Percentiles rank a stretch among this genome's conserved stretches.
phyloP scores from a whole-genome alignment of 2,329 filamentous ascomycete species.

The Cercospora beticola region DNA sequence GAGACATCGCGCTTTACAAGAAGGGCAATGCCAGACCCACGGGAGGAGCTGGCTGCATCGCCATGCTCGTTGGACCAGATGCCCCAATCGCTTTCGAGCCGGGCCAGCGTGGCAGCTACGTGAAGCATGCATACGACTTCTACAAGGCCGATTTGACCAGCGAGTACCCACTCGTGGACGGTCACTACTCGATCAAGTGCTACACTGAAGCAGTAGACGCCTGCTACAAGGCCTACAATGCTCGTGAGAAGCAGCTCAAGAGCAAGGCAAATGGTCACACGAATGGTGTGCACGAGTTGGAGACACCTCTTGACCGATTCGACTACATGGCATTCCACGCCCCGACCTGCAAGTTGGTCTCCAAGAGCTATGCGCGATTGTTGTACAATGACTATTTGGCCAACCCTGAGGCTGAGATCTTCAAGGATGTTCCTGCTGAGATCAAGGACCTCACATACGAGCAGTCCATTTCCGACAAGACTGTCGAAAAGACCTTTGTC shows the following conservation, averaged over 20 bases:
- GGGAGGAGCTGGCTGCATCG: conserved; percentile 54
- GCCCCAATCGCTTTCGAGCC: conserved; percentile 53
- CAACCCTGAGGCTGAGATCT: conserved; percentile 49
- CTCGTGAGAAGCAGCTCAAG: conserved; percentile 49
- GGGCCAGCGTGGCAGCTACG: conserved; percentile 52
- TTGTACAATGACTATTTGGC: conserved; percentile 54
- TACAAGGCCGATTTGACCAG: conserved; percentile 57
- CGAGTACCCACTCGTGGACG: conserved; percentile 56
- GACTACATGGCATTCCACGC: conserved; percentile 58
- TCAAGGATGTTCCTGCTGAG: conserved; percentile 52
- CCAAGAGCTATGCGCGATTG: conserved; percentile 54
- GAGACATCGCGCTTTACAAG: conserved; percentile 56
- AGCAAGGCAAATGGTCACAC: conserved; percentile 43
- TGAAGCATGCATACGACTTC: conserved; percentile 55
- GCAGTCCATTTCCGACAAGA: conserved; percentile 52
- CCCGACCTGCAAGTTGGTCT: conserved; percentile 56
- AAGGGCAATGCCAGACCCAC: conserved; percentile 55
- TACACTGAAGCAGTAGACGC: conserved; percentile 54
- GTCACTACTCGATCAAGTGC: conserved; percentile 54
- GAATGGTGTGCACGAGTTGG: conserved; percentile 42
- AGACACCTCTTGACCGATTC: conserved; percentile 53
- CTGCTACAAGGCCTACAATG: conserved; percentile 57
- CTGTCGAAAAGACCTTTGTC: conserved; percentile 55
- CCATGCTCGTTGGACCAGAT: conserved; percentile 54
- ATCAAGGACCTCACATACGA: conserved; percentile 49